Base-by-base conservation (phyloP, 108 stramenopile species). In the Pseudonitzschia multiseries region DNA sequence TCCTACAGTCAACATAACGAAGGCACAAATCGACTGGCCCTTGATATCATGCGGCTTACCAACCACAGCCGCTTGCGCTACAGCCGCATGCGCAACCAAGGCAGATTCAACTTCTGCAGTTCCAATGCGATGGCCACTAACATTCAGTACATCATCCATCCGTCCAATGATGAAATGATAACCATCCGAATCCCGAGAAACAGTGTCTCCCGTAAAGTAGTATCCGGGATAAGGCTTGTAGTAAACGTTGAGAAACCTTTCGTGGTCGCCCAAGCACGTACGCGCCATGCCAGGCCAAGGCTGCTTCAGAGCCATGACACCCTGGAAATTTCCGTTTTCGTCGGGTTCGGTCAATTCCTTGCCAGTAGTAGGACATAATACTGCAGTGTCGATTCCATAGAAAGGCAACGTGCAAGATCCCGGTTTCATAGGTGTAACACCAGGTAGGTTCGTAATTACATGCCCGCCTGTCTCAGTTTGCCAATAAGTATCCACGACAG, bases 401-500 rank as follows among this genome's bases (percentile, higher is more conserved):
- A 91, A 95, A 9, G 97, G 97, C 8, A 96, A 77, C 13, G 94
- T 93, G 65, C 97, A 98, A 18, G 87, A 89, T 44, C 99, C 99
- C 14, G 99, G 97, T 69, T 97, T 98, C 90, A 97, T 94, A 8
- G 96, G 95, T 18, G 96, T 96, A 40, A 96, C 63, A 10, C 97
- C 97, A 17, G 99, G 97, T 32, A 99, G 79, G 53, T 97, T 97
- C 14, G 96, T 94, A 32, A 94, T 82, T 36, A 99, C 81, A 71
- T 98, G 97, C 29, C 97, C 99, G n/a, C 99, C 99, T 17, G 99
- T 99, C 79, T 99, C 99, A n/a, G 99, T 99, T 84, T 93, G 91
- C 99, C 99, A 99, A 79, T 96, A 99, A 18, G 99, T 99, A 79
- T 99, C 99, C 12, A 97, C 97, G 20, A 98, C 88, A 52, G 96